These are phyloP conservation scores for Populus pruinosa DNA, from an alignment of 345 rosid species.

Conservation along the genomic window DNA sequence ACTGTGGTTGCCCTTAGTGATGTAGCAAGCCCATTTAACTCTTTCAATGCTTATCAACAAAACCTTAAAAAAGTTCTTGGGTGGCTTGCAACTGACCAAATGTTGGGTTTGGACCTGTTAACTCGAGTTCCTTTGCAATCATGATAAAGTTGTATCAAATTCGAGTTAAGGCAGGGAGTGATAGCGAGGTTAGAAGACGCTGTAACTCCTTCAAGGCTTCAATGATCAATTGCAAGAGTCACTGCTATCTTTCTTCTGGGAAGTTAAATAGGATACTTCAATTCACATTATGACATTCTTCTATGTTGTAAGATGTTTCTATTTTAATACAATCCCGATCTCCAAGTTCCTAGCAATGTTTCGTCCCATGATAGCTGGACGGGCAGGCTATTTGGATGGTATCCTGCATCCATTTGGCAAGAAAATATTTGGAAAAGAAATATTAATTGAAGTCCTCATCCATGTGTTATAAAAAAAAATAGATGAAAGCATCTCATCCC, in stretches of 20 bases:
- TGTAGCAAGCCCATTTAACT: conserved; percentile 1
- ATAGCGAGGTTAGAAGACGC: conserved; percentile 13
- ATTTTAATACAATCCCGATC: background rate
- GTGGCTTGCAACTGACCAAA: conserved; percentile 8
- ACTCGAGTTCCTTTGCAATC: conserved; percentile 2
- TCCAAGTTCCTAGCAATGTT: too few species aligned
- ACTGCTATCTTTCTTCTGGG: too few species aligned
- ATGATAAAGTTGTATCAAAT: conserved; percentile 9
- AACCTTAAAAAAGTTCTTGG: conserved; percentile 9
- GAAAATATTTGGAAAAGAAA: background rate
- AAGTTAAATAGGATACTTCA: too few species aligned
- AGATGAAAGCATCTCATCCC: too few species aligned
- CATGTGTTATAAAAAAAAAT: too few species aligned
- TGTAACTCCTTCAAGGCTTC: conserved; percentile 10
- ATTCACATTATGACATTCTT: too few species aligned
- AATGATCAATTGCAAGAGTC: background rate
- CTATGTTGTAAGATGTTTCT: too few species aligned
- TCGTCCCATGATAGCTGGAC: too few species aligned
- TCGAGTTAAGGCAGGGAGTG: conserved; percentile 1
- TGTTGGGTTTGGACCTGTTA: background rate
- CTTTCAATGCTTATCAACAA: conserved; percentile 12
- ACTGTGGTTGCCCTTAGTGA: conserved; percentile 7
- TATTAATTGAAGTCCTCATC: too few species aligned
- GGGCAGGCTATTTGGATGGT: background rate
- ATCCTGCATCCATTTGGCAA: background rate